phyloP scores from a whole-genome alignment of 1,284 basidiomycete genomes.

The Wolfiporia cocos region DNA sequence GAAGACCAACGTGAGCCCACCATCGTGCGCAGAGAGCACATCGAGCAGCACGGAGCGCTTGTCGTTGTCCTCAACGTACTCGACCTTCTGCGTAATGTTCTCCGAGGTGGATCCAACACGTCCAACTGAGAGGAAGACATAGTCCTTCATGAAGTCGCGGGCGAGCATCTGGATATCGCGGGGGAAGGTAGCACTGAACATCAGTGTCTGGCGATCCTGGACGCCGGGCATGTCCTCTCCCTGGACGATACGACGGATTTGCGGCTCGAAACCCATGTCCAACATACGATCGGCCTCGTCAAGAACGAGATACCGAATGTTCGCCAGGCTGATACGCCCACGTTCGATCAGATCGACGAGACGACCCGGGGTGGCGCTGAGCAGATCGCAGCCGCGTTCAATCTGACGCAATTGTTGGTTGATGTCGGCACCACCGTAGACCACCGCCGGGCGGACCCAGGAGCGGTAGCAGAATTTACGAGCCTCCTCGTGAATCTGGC shows the following conservation, averaged over 20 bases:
- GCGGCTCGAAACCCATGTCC: slow-evolving; percentile 99
- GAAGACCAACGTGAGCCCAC: slow-evolving; percentile 92
- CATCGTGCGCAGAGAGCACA: slow-evolving; percentile 77
- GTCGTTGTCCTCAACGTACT: slow-evolving; percentile 97
- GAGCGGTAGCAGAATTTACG: slow-evolving; percentile 99
- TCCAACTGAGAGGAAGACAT: slow-evolving; percentile 98
- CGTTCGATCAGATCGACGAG: slow-evolving; percentile 98
- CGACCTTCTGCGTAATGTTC: slow-evolving; percentile 99
- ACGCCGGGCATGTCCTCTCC: slow-evolving; percentile 98
- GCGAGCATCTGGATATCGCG: slow-evolving; percentile 98
- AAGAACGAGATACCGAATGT: slow-evolving; percentile 96
- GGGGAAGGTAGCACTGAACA: slow-evolving; percentile 99
- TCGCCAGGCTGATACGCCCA: slow-evolving; percentile 92
- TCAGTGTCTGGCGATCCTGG: slow-evolving; percentile 93
- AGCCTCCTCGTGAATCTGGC: slow-evolving; percentile 99
- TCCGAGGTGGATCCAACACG: slow-evolving; percentile 98
- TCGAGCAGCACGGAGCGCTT: slow-evolving; percentile 97
- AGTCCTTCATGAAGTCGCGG: slow-evolving; percentile 92
- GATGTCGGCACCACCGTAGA: slow-evolving; percentile 99
- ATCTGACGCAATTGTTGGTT: slow-evolving; percentile 90
- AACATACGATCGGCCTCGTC: slow-evolving; percentile 99
- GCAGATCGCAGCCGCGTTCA: slow-evolving; percentile 95
- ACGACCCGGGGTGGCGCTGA: slow-evolving; percentile 98
- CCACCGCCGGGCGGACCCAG: slow-evolving; percentile 98
- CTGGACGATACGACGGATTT: slow-evolving; percentile 97